Conservation (phyloP, 169 alveolate genomes). For the Neospora caninum region DNA sequence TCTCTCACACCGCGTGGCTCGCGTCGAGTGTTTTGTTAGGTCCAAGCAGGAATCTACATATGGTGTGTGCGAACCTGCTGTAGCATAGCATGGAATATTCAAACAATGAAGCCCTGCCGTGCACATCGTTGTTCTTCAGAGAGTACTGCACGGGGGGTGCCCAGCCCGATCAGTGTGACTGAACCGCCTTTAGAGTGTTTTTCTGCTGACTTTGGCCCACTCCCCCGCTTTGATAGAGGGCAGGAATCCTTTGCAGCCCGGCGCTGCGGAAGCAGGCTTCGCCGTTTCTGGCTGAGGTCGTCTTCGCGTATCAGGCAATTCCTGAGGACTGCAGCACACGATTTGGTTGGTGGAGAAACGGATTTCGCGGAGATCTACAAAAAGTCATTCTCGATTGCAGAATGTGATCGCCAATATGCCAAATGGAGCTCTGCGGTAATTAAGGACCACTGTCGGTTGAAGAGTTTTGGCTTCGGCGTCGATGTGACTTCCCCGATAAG, state of each 20-base stretch:
- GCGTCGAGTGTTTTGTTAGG: not conserved
- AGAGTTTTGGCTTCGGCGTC: not conserved
- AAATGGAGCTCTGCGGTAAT: not conserved
- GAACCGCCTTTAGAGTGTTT: not conserved
- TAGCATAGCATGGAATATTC: not conserved
- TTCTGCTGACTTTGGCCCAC: not conserved
- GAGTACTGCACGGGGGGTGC: not conserved
- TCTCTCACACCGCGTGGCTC: not conserved
- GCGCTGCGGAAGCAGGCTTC: not conserved
- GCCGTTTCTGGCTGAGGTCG: not conserved
- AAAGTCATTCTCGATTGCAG: not conserved
- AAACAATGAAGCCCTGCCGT: not conserved
- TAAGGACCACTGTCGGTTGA: not conserved
- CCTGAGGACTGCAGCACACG: not conserved
- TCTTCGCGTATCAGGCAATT: not conserved
- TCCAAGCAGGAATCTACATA: not conserved
- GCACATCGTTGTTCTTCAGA: not conserved
- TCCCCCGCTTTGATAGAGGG: not conserved
- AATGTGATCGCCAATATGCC: not conserved
- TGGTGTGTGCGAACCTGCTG: not conserved
- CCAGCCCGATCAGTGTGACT: not conserved
- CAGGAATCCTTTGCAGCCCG: not conserved
- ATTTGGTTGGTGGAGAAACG: not conserved
- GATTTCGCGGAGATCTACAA: slow-evolving; percentile 19
- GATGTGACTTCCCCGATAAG: not conserved